These are phyloP conservation scores for Asterochloris sp. DNA, from an alignment of 139 green algal genomes.

Conservation along the genomic window DNA sequence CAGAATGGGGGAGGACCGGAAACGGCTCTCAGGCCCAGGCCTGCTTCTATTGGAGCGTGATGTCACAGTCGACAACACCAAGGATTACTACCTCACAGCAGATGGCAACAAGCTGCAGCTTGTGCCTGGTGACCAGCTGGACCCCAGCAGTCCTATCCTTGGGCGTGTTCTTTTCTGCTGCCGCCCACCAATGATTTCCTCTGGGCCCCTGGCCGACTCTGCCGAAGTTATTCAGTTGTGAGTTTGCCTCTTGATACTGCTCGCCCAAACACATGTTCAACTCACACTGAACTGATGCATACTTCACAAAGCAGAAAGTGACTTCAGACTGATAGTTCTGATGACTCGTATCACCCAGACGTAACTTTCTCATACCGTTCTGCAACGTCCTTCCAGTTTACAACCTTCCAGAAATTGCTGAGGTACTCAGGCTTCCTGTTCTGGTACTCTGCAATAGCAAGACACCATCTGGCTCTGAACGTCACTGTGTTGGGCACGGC, in stretches of 20 bases:
- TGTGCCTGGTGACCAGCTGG: slow-evolving; percentile 25
- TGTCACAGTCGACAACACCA: not conserved
- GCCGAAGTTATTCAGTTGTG: too few relatives aligned
- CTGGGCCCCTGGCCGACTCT: too few relatives aligned
- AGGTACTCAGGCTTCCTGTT: slow-evolving; percentile 96
- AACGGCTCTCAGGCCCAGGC: slow-evolving; percentile 49
- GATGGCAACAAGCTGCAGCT: slow-evolving; percentile 25
- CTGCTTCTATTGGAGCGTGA: slow-evolving; percentile 58
- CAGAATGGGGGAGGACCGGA: slow-evolving; percentile 61
- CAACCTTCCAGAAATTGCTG: slow-evolving; percentile 94
- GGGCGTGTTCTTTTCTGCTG: slow-evolving; percentile 58
- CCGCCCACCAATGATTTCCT: slow-evolving; percentile 36
- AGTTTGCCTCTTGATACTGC: too few relatives aligned
- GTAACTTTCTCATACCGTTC: slow-evolving; percentile 6
- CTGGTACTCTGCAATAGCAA: slow-evolving; percentile 78
- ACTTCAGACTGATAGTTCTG: too few relatives aligned
- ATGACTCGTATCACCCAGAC: not conserved
- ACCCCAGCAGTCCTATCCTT: slow-evolving; percentile 7
- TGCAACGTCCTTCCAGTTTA: slow-evolving; percentile 95
- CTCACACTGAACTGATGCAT: too few relatives aligned
- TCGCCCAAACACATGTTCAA: too few relatives aligned
- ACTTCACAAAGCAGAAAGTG: too few relatives aligned
- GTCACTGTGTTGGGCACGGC: not conserved
- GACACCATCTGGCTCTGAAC: slow-evolving; percentile 28
- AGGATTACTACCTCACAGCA: slow-evolving; percentile 44